Percentiles rank a stretch among this genome's conserved stretches.
Conservation (phyloP, 257 asterid species). For the Dorcoceras hygrometricum region DNA sequence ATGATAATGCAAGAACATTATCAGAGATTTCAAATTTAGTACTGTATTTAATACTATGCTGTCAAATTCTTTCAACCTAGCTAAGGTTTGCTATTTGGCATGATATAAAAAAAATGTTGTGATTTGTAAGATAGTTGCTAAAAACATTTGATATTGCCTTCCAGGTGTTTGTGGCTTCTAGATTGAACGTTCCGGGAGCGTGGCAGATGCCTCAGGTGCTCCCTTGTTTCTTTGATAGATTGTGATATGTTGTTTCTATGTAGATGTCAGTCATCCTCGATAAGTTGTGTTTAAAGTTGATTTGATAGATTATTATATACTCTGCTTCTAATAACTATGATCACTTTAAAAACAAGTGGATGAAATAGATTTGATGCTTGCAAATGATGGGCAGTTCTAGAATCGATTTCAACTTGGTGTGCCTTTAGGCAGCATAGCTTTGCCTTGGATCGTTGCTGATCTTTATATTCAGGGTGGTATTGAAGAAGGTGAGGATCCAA, state of each 20-base stretch:
- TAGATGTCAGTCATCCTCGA: not conserved
- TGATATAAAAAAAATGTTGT: not conserved
- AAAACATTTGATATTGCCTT: constrained; percentile 22
- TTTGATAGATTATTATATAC: not conserved
- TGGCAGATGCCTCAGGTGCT: constrained; percentile 99
- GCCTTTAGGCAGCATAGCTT: not conserved
- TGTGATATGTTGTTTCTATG: not conserved
- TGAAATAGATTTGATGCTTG: not conserved
- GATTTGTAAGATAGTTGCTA: constrained; percentile 4
- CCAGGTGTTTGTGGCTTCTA: constrained; percentile 96
- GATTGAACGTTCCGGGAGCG: constrained; percentile 97
- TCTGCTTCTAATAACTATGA: not conserved
- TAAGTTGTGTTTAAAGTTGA: too few species aligned
- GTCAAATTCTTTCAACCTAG: not conserved
- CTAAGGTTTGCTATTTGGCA: not conserved
- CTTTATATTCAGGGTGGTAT: constrained; percentile 70
- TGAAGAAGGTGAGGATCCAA: constrained; percentile 96
- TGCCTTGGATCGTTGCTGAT: not conserved
- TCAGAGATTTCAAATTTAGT: too few species aligned
- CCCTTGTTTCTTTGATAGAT: constrained; percentile 12
- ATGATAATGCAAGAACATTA: too few species aligned
- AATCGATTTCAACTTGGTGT: not conserved
- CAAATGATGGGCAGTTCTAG: not conserved
- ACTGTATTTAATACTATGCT: too few species aligned
- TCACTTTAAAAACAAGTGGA: not conserved